A percentile compares a stretch with the other conserved stretches of the same genome.
Evolutionary conservation across 768 basidiomycete genomes (phyloP).

Genomic region (Leucocoprinus birnbaumii): DNA sequence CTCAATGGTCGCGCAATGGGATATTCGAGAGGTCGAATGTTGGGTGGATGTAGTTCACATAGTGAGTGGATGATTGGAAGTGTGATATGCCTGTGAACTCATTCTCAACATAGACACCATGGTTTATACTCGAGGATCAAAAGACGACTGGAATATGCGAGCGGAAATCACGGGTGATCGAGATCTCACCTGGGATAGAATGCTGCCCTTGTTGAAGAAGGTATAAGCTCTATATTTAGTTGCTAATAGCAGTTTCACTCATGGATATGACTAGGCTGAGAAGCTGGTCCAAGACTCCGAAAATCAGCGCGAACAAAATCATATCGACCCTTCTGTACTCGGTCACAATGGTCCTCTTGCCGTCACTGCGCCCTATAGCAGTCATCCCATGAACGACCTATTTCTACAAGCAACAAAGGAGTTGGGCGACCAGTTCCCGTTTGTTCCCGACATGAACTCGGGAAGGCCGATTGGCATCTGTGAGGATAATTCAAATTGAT

Average conservation of each 20-base stretch:
- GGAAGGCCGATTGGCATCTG: slow-evolving; percentile 14
- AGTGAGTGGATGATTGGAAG: neutral
- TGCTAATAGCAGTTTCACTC: neutral
- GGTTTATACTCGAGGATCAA: slow-evolving; percentile 29
- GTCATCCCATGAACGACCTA: slow-evolving; percentile 11
- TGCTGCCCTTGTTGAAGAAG: slow-evolving; percentile 21
- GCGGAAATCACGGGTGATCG: slow-evolving; percentile 25
- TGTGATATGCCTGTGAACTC: neutral
- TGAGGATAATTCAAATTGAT: neutral
- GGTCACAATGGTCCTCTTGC: slow-evolving; percentile 7
- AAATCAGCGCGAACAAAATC: slow-evolving; percentile 11
- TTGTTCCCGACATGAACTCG: slow-evolving; percentile 11
- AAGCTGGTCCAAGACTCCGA: slow-evolving; percentile 2
- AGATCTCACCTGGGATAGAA: slow-evolving; percentile 29
- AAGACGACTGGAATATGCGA: slow-evolving; percentile 30
- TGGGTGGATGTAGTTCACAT: slow-evolving; percentile 15
- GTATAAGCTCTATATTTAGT: slow-evolving; percentile 16
- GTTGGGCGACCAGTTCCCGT: slow-evolving; percentile 10
- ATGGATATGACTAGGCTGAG: slow-evolving; percentile 1
- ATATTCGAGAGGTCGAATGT: slow-evolving; percentile 9
- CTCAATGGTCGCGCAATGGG: slow-evolving; percentile 8
- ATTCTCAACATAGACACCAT: slow-evolving; percentile 20
- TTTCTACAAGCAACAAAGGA: slow-evolving; percentile 2
- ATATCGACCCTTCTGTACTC: slow-evolving; percentile 13
- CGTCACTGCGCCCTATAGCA: neutral